Base-by-base conservation (phyloP, 768 basidiomycete species). In the Ramaria sp. region DNA sequence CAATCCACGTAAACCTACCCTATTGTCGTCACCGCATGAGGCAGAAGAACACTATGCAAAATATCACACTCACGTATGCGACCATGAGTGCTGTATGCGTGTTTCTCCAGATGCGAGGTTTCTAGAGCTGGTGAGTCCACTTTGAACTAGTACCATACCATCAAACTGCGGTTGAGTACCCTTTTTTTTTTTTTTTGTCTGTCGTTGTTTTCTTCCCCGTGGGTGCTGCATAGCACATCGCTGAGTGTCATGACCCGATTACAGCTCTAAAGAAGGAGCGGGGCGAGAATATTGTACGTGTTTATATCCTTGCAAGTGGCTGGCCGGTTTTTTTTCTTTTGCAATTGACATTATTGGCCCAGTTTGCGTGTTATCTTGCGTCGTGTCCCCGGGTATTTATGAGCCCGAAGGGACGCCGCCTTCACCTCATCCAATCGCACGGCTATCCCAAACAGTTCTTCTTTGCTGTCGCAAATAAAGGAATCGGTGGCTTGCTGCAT, bases 381-480 rank as follows among this genome's bases (percentile, higher is more conserved):
- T 16, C 60, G 34, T 85, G 85, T 66, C 61, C 74, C 38, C 75
- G 78, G 51, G 61, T 73, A 10, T 94, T 92, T 65, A 63, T 69
- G 7, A 83, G 78, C 1, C 92, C 91, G 0, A 90, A 87, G 66
- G 69, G 78, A 15, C 76, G 92, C 16, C 72, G 92, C 22, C 71
- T 87, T 42, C 92, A 94, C 70, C 76, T 95, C 50, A 88, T 94
- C 44, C 75, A 83, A 61, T 78, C 73, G 13, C 92, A 95, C 61
- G 79, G 75, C 49, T 95, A 85, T 63, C 90, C 91, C 4, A 88
- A 88, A 63, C 80, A 92, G 62, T 95, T 85, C 66, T 94, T 90
- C 68, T 95, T 94, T 65, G 79, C 86, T 18, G 84, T 95, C 18
- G 92, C 88, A 15, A 93, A 93, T 68, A 91, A 88, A 64, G 92